Evolutionary conservation across 306 rosid genomes (phyloP), one percentile per base, ranked within the genome.

Genomic region (Macrotyloma uniflorum): DNA sequence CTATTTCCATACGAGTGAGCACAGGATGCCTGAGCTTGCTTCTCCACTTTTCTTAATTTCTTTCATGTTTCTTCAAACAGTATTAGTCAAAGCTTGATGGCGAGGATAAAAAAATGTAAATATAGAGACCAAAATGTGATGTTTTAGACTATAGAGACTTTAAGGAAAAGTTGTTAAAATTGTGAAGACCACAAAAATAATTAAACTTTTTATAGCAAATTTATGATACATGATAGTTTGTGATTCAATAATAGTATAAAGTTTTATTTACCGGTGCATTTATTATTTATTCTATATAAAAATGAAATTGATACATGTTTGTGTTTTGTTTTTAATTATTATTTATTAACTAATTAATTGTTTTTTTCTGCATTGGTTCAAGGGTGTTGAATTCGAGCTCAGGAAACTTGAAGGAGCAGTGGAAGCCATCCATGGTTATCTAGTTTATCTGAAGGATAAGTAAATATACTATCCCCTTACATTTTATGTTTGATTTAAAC

Each of bases 311-410:
- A 14, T 51, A 32, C 7, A 49, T 47, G 22, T 6, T 24, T 53
- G 28, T 64, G 16, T 49, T 22, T 19, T 69, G 30, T 28, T 61
- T 30, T 2, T 15, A 5, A 55, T 28, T 49, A 49, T 70, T 36
- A 9, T 33, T 8, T 3, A 9, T 6, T 13, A 12, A n/a, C 24
- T 76, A 2, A 72, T 72, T 7, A 20, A 4, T 72, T 72, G 24
- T 36, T 51, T 1, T n/a, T 57, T 42, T 33, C 72, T 16, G 65
- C 45, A 14, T 67, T 73, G 63, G 46, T 72, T 84, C 18, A 23
- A 86, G 90, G 90, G 87, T 26, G 86, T 87, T 70, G 90, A 84
- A 70, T 87, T 87, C 13, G 87, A 87, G 82, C 65, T 87, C 18
- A 59, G 53, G 79, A 87, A 84, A 79, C 87, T 87, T 22, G 84